Evolutionary conservation across 768 basidiomycete genomes (phyloP).

Genomic region (Mycena haematopus): DNA sequence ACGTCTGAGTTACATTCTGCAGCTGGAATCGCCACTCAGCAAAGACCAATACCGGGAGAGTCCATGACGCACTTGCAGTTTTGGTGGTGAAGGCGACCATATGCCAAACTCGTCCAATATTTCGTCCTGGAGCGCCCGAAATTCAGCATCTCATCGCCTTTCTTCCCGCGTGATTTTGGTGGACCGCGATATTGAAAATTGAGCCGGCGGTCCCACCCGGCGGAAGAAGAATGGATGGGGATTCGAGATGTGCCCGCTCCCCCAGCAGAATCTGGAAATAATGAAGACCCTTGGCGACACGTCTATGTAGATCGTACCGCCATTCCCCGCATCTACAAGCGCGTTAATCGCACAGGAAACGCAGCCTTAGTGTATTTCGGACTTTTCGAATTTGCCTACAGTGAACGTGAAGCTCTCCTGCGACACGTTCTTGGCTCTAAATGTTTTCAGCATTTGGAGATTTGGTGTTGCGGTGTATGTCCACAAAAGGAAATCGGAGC

Average conservation of each 20-base stretch:
- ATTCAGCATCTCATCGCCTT: slow-evolving; percentile 78
- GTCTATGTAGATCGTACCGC: slow-evolving; percentile 60
- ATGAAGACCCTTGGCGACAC: neutral
- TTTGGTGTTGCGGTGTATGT: too few species aligned
- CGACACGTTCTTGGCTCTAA: slow-evolving; percentile 21
- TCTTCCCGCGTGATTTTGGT: slow-evolving; percentile 88
- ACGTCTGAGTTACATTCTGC: slow-evolving; percentile 73
- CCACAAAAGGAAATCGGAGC: too few species aligned
- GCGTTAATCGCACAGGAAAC: slow-evolving; percentile 19
- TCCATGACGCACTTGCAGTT: slow-evolving; percentile 62
- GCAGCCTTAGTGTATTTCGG: neutral
- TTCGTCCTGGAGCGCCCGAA: slow-evolving; percentile 83
- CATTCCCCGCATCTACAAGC: slow-evolving; percentile 85
- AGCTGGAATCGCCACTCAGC: slow-evolving; percentile 53
- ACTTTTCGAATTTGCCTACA: slow-evolving; percentile 91
- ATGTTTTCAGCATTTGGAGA: too few species aligned
- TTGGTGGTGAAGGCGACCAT: slow-evolving; percentile 69
- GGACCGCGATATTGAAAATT: slow-evolving; percentile 95
- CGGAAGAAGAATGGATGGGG: slow-evolving; percentile 93
- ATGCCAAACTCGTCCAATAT: slow-evolving; percentile 81
- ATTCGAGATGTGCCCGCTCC: slow-evolving; percentile 94
- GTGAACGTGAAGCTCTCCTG: slow-evolving; percentile 87
- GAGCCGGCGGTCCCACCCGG: slow-evolving; percentile 93
- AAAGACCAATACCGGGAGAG: neutral
- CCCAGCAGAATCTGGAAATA: slow-evolving; percentile 81